Evolutionary conservation across 208 protist genomes (phyloP).

Genomic region (Leishmania gerbilli): DNA sequence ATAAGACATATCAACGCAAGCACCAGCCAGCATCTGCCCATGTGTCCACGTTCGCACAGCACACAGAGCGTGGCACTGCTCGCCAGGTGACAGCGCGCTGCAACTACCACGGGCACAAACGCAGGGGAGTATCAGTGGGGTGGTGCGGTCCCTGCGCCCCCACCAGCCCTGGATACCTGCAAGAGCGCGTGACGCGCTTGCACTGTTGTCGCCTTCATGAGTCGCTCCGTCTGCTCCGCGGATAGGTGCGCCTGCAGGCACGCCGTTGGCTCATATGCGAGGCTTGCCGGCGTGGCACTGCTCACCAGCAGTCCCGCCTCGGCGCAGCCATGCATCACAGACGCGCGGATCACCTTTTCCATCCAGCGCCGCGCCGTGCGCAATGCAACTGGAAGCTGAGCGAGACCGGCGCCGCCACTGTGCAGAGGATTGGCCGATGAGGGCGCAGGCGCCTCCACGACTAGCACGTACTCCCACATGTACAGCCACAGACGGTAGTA

Average conservation of each 20-base stretch:
- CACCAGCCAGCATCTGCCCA: not conserved
- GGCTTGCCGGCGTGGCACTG: not conserved
- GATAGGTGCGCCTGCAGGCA: slow-evolving; percentile 14
- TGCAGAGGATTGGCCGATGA: not conserved
- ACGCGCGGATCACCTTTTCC: slow-evolving; percentile 15
- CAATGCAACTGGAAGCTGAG: slow-evolving; percentile 12
- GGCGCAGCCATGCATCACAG: not conserved
- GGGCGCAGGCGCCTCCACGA: not conserved
- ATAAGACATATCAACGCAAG: too few relatives aligned
- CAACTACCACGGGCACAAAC: not conserved
- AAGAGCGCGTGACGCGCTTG: slow-evolving; percentile 20
- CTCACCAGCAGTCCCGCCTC: slow-evolving; percentile 13
- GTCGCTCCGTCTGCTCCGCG: not conserved
- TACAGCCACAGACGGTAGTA: slow-evolving; percentile 62
- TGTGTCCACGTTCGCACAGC: not conserved
- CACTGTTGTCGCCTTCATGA: slow-evolving; percentile 11
- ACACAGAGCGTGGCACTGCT: not conserved
- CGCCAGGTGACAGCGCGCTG: not conserved
- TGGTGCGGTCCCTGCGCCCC: not conserved
- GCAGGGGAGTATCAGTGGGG: not conserved
- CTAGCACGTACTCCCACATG: slow-evolving; percentile 65
- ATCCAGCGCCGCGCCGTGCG: slow-evolving; percentile 33
- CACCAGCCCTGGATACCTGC: slow-evolving; percentile 11
- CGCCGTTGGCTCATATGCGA: not conserved
- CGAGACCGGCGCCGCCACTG: not conserved